Conservation (phyloP, 148 eudicot species). For the Fagopyrum esculentum region DNA sequence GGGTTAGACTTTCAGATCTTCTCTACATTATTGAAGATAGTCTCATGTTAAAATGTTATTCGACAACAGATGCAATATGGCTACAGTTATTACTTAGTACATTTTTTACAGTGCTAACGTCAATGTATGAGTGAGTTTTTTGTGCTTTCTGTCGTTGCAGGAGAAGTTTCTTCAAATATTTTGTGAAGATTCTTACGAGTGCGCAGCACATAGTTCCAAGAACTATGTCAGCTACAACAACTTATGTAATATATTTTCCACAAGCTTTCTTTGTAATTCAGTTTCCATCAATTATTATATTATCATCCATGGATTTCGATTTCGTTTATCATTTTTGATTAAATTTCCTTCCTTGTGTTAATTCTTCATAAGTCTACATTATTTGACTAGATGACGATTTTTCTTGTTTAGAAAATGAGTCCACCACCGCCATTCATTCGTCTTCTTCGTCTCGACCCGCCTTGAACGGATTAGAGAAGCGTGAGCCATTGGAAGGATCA, state of each 20-base stretch:
- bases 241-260: constrained; percentile 37
- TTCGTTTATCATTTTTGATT: no score
- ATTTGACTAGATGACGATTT: no score
- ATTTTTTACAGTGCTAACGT: not conserved
- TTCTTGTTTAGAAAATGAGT: no score
- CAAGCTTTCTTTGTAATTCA: not conserved
- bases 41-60: not conserved
- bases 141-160: constrained; percentile 25
- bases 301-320: not conserved
- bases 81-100: not conserved
- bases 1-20: no score
- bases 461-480: no score
- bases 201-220: constrained; percentile 36
- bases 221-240: constrained; percentile 40
- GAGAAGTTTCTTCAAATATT: constrained; percentile 46
- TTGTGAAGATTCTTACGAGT: constrained; percentile 23
- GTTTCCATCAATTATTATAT: not conserved
- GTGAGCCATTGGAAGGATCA: no score
- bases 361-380: no score
- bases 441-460: no score
- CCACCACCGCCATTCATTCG: no score
- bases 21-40: not conserved
- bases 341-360: no score
- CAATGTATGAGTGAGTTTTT: not conserved
- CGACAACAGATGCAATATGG: not conserved